A percentile compares a stretch with the other conserved stretches of the same genome.
phyloP scores from a whole-genome alignment of 192 early-diverging fungal species.

The Coemansia javaensis region DNA sequence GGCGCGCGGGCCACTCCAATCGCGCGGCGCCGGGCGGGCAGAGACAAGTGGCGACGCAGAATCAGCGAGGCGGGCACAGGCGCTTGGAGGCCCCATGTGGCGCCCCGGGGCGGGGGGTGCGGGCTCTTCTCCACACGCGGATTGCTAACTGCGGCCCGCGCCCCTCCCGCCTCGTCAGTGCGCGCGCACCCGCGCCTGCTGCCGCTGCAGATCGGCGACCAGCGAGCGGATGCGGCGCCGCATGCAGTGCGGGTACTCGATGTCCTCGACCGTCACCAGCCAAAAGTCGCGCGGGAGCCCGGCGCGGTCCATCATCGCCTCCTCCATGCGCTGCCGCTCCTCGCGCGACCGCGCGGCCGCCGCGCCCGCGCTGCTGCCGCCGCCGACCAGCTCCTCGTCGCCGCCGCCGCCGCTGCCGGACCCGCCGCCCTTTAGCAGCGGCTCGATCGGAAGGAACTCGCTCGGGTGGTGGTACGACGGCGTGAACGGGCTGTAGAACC shows the following conservation, averaged over 20 bases:
- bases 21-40: too few species aligned
- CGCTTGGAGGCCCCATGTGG: too few species aligned
- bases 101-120: too few species aligned
- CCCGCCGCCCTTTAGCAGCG: slow-evolving; percentile 29
- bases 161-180: too few species aligned
- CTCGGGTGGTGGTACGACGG: slow-evolving; percentile 4
- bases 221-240: slow-evolving; percentile 36
- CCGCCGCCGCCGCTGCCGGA: too few species aligned
- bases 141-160: too few species aligned
- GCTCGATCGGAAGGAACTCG: slow-evolving; percentile 12
- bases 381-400: slow-evolving; percentile 5
- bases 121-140: too few species aligned
- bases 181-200: too few species aligned
- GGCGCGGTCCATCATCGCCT: slow-evolving; percentile 38
- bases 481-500: slow-evolving; percentile 27
- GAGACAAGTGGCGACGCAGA: too few species aligned
- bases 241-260: slow-evolving; percentile 50
- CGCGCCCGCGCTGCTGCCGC: neutral
- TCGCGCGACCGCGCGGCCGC: slow-evolving; percentile 14
- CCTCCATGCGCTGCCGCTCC: slow-evolving; percentile 28
- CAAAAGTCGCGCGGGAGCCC: slow-evolving; percentile 46
- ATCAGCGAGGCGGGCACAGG: too few species aligned
- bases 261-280: slow-evolving; percentile 49
- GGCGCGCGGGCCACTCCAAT: too few species aligned
- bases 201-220: slow-evolving; percentile 29